Evolutionary conservation across 176 grass and related monocot species (phyloP), one percentile per base, ranked within the genome.

Genomic region (Oryza coarctata): DNA sequence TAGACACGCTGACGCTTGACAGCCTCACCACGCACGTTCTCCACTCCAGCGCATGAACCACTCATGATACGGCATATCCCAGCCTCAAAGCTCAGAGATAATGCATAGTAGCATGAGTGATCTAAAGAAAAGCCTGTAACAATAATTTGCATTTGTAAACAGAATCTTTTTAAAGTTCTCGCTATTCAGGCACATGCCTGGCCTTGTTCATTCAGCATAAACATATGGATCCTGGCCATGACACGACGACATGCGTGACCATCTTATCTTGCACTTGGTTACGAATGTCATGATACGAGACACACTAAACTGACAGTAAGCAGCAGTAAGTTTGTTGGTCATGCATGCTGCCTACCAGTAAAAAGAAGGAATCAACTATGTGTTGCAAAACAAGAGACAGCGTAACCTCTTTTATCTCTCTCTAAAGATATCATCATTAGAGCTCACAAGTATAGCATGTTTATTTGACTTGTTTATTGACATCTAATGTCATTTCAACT

Each of bases 171-270:
- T 43, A 5, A 45, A 43, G 23, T 68, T 9, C 45, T 4, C 30
- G 43, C 63, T 82, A 35, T 74, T 62, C 64, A 69, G 65, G 18
- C 82, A 84, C 82, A 77, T 77, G 73, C 43, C 39, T 23, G 78
- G 25, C 47, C 50, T 58, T 7, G 33, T 58, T 7, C 49, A 44
- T 61, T 41, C 65, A 20, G 47, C 35, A 20, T 43, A 55, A 67
- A 12, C 69, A 33, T 40, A 55, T 80, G 20, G 17, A 55, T 40
- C 68, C 52, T 39, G 20, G 14, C 22, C 78, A 4, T 27, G 65
- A 3, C 78, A 18, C 25, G 65, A 18, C 25, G 15, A 68, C 62
- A 7, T 66, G 57, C 62, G 4, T 66, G 57, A 10, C 27, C 11
- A 34, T 27, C 28, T 15, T 38, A 27, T 26, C 38, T 28, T 41